A percentile compares a stretch with the other conserved stretches of the same genome.
phyloP scores from a whole-genome alignment of 768 basidiomycete species.

The Boletales sp. region DNA sequence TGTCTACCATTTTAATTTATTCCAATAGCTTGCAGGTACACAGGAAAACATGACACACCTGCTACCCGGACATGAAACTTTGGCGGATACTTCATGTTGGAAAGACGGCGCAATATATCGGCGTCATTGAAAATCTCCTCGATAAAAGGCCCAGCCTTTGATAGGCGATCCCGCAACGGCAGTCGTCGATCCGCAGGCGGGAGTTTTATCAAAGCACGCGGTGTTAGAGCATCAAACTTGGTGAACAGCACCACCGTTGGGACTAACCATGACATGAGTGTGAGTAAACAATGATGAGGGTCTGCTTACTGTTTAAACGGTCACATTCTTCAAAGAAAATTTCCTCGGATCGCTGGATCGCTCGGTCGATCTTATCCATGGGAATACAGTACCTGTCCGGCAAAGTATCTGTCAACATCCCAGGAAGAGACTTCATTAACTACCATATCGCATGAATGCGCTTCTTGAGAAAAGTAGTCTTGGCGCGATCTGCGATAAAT shows the following conservation, averaged over 20 bases:
- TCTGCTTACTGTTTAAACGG: not conserved
- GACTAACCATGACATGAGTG: not conserved
- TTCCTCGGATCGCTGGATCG: constrained; percentile 1
- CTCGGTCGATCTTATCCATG: constrained; percentile 2
- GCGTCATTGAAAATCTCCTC: not conserved
- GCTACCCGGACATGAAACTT: not conserved
- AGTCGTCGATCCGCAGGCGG: not conserved
- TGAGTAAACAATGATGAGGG: not conserved
- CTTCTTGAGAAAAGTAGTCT: constrained; percentile 1
- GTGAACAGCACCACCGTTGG: constrained; percentile 9
- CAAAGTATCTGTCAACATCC: not conserved
- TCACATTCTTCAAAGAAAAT: constrained; percentile 3
- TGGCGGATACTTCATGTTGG: not conserved
- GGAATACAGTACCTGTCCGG: constrained; percentile 5
- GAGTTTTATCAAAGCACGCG: not conserved
- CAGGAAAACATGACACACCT: not conserved
- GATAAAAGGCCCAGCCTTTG: not conserved
- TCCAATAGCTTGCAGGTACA: too few species aligned
- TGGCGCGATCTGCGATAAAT: constrained; percentile 1
- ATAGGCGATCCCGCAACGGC: not conserved
- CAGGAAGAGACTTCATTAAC: not conserved
- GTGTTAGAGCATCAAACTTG: constrained; percentile 5
- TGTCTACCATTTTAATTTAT: not conserved
- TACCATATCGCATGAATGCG: constrained; percentile 8
- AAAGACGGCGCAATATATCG: not conserved